phyloP scores from a whole-genome alignment of 345 rosid species.

The Corymbia maculata region DNA sequence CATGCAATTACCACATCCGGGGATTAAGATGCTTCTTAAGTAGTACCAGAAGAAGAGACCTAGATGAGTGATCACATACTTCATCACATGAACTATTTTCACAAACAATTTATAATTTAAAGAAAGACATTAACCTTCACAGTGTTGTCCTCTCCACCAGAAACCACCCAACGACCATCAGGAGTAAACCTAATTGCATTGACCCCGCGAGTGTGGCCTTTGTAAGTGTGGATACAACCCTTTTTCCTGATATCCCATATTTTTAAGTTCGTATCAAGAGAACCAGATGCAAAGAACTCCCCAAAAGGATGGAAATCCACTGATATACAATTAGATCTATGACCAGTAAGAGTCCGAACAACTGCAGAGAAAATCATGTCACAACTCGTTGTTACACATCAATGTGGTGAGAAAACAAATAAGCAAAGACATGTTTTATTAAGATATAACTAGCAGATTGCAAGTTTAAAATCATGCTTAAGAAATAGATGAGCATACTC shows the following conservation, averaged over 20 bases:
- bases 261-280: conserved; percentile 94
- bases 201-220: conserved; percentile 98
- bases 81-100: neutral
- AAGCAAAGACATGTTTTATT: neutral
- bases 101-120: neutral
- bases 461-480: neutral
- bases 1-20: neutral
- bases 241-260: conserved; percentile 99
- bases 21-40: neutral
- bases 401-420: neutral
- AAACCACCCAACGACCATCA: conserved; percentile 99
- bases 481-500: conserved; percentile 41
- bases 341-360: conserved; percentile 93
- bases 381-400: neutral
- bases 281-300: conserved; percentile 98
- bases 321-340: conserved; percentile 77
- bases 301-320: conserved; percentile 70
- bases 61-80: neutral
- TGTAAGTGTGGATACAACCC: conserved; percentile 96
- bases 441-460: neutral
- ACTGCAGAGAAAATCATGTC: conserved; percentile 29
- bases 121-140: conserved; percentile 56
- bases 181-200: conserved; percentile 96
- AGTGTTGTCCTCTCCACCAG: conserved; percentile 95
- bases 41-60: neutral